Evolutionary conservation across 192 early-diverging fungal species (phyloP), one percentile per base, ranked within the genome.

Genomic region (Podila clonocystis): DNA sequence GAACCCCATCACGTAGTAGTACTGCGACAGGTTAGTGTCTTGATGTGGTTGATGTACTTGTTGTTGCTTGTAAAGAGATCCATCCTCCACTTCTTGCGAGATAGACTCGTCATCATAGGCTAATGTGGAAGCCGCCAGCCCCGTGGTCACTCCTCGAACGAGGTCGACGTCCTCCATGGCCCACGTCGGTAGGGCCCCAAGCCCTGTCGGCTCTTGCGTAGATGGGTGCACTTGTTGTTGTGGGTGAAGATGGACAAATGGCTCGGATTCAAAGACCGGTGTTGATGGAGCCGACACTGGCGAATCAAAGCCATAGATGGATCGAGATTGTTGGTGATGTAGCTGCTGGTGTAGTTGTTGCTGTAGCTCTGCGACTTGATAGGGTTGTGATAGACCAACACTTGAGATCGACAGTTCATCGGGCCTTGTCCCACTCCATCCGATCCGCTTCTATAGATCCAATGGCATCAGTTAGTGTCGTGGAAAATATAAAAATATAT

Each of bases 1-100:
- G 34, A 50, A 80, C 2, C 77, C 77, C 70, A 80, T 80, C 15
- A 73, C 66, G 48, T 73, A 63, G 13, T 26, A 41, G 3, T 3
- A 5, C 38, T 65, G 50, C 50, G n/a, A 52, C n/a, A n/a, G 20
- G n/a, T 52, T 52, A 8, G 50, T 5, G 50, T 17, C 50, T 52
- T 52, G 50, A 6, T n/a, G 50, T 20, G 17, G 50, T 52, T 52
- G 50, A 52, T 7, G 50, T 52, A 52, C 0, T 52, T 52, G 50
- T 52, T 52, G 50, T n/a, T 52, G 50, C 50, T 52, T 5, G 50
- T 52, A 20, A 52, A 36, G 34, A 36, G 34, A 36, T 11, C 34
- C 34, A 36, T 36, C 34, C 9, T 36, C 9, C 6, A 33, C 33
- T 33, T 36, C 34, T 36, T 36, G 34, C 8, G 34, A 36, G 6